phyloP scores from a whole-genome alignment of 2,329 filamentous ascomycete species.

The Talaromyces sp. region DNA sequence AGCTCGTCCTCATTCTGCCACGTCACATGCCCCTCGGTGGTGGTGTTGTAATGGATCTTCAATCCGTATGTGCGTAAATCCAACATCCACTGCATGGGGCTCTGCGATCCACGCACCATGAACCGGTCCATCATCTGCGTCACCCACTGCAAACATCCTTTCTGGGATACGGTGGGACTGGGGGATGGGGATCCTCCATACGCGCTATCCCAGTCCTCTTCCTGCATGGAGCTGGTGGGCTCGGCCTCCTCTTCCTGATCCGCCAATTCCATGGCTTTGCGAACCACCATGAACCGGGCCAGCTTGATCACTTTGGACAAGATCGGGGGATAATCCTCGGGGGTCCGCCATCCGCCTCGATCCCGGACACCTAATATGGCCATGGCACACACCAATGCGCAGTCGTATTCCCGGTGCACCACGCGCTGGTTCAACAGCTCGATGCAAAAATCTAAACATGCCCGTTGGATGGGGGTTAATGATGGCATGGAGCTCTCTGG shows the following conservation, averaged over 20 bases:
- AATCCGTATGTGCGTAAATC: neutral
- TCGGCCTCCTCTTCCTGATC: neutral
- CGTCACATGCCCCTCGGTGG: neutral
- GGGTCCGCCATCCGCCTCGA: neutral
- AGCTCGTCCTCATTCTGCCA: neutral
- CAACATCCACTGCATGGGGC: neutral
- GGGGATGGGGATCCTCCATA: neutral
- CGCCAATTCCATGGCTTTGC: neutral
- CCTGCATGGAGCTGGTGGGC: neutral
- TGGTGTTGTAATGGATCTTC: conserved; percentile 5
- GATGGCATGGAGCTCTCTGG: neutral
- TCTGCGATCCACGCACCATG: neutral
- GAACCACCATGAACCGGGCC: neutral
- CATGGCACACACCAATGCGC: neutral
- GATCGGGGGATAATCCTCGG: neutral
- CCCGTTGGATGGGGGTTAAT: neutral
- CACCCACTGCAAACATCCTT: neutral
- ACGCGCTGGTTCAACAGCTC: neutral
- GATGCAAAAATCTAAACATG: neutral
- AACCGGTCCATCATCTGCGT: neutral
- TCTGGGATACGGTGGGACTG: neutral
- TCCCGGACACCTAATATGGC: neutral
- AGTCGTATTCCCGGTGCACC: neutral
- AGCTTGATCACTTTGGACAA: neutral
- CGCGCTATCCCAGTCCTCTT: neutral